Percentiles rank a stretch among this genome's conserved stretches.
phyloP scores from a whole-genome alignment of 805 yeast species.

The Kodamaea kaohsiungensis region DNA sequence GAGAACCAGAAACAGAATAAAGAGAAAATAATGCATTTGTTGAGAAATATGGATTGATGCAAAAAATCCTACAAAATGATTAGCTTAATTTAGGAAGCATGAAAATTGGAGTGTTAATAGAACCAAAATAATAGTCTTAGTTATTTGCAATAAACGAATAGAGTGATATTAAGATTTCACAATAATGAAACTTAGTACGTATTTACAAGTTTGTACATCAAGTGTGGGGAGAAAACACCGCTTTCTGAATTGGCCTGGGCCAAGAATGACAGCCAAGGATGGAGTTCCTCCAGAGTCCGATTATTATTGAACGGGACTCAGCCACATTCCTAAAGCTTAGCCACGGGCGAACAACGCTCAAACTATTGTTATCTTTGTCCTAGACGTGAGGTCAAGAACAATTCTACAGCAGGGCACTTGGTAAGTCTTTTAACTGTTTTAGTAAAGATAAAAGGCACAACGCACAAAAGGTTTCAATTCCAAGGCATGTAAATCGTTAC shows the following conservation, averaged over 20 bases:
- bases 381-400: background rate
- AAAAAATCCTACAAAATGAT: too few relatives aligned
- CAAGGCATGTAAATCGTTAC: background rate
- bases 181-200: too few relatives aligned
- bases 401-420: background rate
- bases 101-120: background rate
- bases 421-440: background rate
- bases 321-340: background rate
- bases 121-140: background rate
- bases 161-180: too few relatives aligned
- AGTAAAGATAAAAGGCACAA: background rate
- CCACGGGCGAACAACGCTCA: background rate
- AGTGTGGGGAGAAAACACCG: too few relatives aligned
- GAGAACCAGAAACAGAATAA: conserved; percentile 53
- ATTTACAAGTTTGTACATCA: too few relatives aligned
- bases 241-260: too few relatives aligned
- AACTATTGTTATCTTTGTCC: background rate
- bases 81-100: background rate
- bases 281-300: background rate
- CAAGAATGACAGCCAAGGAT: too few relatives aligned
- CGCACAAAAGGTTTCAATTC: background rate
- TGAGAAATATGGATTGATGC: conserved; percentile 39
- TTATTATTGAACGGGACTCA: background rate
- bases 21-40: conserved; percentile 57
- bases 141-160: too few relatives aligned